Evolutionary conservation across 257 asterid species (phyloP).

Genomic region (Ligustrum vulgare): DNA sequence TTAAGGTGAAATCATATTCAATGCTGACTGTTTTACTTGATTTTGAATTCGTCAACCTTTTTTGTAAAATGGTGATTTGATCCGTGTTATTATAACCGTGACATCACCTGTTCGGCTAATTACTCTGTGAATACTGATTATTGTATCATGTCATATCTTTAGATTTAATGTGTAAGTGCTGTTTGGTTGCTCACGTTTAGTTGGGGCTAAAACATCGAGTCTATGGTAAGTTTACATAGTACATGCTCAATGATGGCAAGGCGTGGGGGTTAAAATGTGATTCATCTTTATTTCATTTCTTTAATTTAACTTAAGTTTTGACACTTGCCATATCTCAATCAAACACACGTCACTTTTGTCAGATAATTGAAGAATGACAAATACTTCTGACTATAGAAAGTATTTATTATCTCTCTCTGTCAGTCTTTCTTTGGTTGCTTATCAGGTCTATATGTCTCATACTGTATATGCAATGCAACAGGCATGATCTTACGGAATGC

Average conservation of each 20-base stretch:
- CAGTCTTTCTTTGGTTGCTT: background rate
- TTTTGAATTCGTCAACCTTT: background rate
- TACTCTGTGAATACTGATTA: background rate
- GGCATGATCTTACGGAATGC: constrained; percentile 8
- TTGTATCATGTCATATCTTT: background rate
- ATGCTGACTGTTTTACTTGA: background rate
- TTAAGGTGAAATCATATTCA: background rate
- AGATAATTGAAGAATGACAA: background rate
- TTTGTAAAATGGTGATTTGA: background rate
- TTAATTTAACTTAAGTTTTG: background rate
- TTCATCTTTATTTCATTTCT: constrained; percentile 1
- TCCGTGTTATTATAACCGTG: background rate
- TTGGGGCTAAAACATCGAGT: constrained; percentile 5
- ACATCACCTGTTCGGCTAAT: background rate
- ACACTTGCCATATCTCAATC: background rate
- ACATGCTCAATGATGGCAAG: constrained; percentile 13
- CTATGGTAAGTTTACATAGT: constrained; percentile 3
- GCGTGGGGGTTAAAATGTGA: constrained; percentile 1
- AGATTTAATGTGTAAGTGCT: background rate
- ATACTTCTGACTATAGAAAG: background rate
- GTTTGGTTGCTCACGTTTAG: background rate
- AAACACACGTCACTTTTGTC: constrained; percentile 3
- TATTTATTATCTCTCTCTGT: background rate
- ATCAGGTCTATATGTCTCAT: background rate
- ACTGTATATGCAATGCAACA: constrained; percentile 13